Percentiles rank a stretch among this genome's conserved stretches.
These are phyloP conservation scores for Sicyos baderoa DNA, from an alignment of 306 rosid species.

Conservation along the genomic window DNA sequence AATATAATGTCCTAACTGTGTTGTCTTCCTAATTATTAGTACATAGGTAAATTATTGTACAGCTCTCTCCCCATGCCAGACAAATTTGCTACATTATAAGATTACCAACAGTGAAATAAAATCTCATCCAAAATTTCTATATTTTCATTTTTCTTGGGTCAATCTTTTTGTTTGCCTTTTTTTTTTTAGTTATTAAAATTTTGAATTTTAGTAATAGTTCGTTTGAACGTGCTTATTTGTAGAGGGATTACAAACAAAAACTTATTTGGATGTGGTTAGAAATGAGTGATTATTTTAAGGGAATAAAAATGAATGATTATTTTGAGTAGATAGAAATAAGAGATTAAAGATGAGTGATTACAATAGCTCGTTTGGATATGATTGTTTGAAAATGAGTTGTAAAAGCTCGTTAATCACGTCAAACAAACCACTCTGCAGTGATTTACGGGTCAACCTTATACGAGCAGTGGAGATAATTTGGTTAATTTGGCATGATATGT, in stretches of 20 bases:
- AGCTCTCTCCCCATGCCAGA: background rate
- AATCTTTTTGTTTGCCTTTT: background rate
- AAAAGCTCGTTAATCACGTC: too few species aligned
- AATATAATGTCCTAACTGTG: background rate
- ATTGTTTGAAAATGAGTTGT: too few species aligned
- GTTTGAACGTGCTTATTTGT: too few species aligned
- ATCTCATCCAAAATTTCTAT: background rate
- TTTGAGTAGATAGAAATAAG: too few species aligned
- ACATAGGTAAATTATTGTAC: background rate
- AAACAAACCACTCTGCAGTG: too few species aligned
- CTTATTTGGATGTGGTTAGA: too few species aligned
- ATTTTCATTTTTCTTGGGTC: background rate
- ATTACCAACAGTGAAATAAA: background rate
- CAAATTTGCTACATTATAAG: slow-evolving; percentile 9
- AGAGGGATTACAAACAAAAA: too few species aligned
- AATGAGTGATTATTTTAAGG: too few species aligned
- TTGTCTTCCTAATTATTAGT: background rate
- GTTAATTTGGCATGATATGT: background rate
- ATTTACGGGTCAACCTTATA: background rate
- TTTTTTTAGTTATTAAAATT: background rate
- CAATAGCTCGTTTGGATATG: too few species aligned
- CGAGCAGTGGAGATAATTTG: background rate
- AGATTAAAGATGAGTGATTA: too few species aligned
- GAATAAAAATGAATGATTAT: too few species aligned
- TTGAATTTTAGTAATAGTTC: too few species aligned